Base-by-base conservation (phyloP, 371 early-diverging fungal genomes). In the Capillidium rhysosporum region DNA sequence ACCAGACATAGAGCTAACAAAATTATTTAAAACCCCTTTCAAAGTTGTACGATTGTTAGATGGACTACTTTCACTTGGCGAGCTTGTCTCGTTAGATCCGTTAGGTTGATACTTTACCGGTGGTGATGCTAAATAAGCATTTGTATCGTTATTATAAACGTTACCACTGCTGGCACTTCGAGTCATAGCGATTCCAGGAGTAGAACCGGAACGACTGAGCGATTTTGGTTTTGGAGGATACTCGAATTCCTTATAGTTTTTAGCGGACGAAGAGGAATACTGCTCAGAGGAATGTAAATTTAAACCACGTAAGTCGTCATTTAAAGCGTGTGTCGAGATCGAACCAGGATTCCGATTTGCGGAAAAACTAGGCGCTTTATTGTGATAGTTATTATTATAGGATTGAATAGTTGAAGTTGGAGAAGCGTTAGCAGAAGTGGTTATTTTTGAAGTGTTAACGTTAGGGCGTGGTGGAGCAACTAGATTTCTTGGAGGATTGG, bases 21-120 rank as follows among this genome's bases (percentile, higher is more conserved):
- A 67, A 57, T 73, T 76, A 52, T 69, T 77, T 54, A 80, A 68
- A n/a, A 77, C 80, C 23, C 75, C 77, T 57, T 80, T 80, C 52
- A 80, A 72, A 18, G 78, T 61, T 47, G 21, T 45, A 21, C 52
- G 20, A 25, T 43, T 43, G 28, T 12, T 28, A 24, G 25, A 16
- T 16, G 51, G 21, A 29, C 26, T 23, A 21, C 25, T 25, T 25
- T 51, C 51, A 39, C 20, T 29, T 14, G 51, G 51, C 9, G 21
- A 25, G 18, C 28, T n/a, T 8, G 9, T 18, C 10, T 51, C 51
- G 12, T 20, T 8, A 2, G 9, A 4, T 14, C 51, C 38, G 21
- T 51, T 51, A 39, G 51, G 9, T 21, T 51, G 51, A 18, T 25
- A 23, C 51, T 51, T 51, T 8, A n/a, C 20, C n/a, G 51, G 51